Percentiles rank a stretch among this genome's conserved stretches.
These are phyloP conservation scores for Trypanosoma scelopori DNA, from an alignment of 208 protist species.

Conservation along the genomic window DNA sequence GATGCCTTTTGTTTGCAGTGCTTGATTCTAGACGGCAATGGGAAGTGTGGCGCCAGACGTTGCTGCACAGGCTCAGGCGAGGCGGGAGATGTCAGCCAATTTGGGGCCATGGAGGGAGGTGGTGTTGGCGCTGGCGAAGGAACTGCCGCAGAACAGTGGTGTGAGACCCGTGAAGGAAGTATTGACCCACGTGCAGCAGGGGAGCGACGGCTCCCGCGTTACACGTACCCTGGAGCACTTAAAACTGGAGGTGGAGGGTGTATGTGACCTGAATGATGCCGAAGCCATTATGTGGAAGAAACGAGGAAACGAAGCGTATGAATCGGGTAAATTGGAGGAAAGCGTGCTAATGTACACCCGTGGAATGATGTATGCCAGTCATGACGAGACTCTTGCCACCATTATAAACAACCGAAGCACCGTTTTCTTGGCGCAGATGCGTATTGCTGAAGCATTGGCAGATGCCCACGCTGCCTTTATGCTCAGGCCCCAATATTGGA, in stretches of 20 bases:
- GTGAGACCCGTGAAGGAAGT: slow-evolving; percentile 54
- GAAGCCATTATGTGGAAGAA: slow-evolving; percentile 79
- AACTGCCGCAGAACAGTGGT: slow-evolving; percentile 34
- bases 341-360: slow-evolving; percentile 69
- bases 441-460: slow-evolving; percentile 58
- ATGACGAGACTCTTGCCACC: slow-evolving; percentile 54
- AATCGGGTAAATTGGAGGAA: slow-evolving; percentile 36
- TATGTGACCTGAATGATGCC: slow-evolving; percentile 45
- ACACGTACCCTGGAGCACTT: slow-evolving; percentile 42
- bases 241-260: slow-evolving; percentile 26
- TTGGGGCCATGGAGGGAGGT: slow-evolving; percentile 15
- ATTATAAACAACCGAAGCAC: slow-evolving; percentile 81
- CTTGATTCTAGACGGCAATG: background rate
- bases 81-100: slow-evolving; percentile 21
- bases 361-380: slow-evolving; percentile 71
- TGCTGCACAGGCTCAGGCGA: slow-evolving; percentile 22
- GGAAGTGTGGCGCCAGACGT: slow-evolving; percentile 14
- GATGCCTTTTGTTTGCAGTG: slow-evolving; percentile 12
- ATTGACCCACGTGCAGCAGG: slow-evolving; percentile 29
- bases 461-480: slow-evolving; percentile 58
- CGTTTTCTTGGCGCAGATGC: slow-evolving; percentile 55
- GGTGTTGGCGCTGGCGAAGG: slow-evolving; percentile 27
- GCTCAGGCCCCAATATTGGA: slow-evolving; percentile 63
- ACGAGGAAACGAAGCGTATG: slow-evolving; percentile 69
- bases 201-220: slow-evolving; percentile 33